These are phyloP conservation scores for Gremmenia infestans DNA, from an alignment of 2,329 filamentous ascomycete species.

Conservation along the genomic window DNA sequence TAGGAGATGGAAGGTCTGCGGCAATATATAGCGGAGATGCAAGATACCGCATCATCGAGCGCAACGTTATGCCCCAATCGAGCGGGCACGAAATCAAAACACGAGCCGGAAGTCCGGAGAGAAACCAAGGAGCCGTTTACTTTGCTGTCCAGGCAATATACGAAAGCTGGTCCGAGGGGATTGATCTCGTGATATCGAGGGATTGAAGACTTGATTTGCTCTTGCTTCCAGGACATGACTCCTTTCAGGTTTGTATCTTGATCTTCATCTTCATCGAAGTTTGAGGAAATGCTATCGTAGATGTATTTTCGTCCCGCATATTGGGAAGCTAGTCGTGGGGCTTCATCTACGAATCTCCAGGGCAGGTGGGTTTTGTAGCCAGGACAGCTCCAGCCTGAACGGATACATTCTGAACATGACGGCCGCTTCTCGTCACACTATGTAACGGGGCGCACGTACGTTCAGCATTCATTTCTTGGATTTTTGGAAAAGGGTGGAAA, in stretches of 20 bases:
- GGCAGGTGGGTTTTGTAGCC: conserved; percentile 4
- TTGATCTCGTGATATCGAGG: conserved; percentile 5
- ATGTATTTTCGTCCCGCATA: conserved; percentile 8
- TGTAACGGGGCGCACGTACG: background rate
- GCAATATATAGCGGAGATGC: conserved; percentile 12
- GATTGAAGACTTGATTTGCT: background rate
- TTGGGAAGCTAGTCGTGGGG: conserved; percentile 1
- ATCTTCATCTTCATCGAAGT: conserved; percentile 1
- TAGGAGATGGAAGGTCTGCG: background rate
- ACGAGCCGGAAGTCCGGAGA: conserved; percentile 7
- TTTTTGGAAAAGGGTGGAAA: background rate
- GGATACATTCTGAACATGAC: conserved; percentile 16
- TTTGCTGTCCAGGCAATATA: conserved; percentile 11
- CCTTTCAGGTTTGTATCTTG: background rate
- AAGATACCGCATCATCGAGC: conserved; percentile 15
- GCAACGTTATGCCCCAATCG: conserved; percentile 11
- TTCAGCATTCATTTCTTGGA: background rate
- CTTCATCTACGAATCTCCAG: conserved; percentile 18
- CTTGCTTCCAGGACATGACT: background rate
- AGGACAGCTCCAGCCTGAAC: conserved; percentile 12
- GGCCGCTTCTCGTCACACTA: conserved; percentile 19
- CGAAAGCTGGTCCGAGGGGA: conserved; percentile 3
- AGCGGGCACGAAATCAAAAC: conserved; percentile 11
- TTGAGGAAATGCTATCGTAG: background rate
- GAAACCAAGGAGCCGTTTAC: conserved; percentile 7